phyloP scores from a whole-genome alignment of 495 filamentous ascomycete species.

The Evansstolkia leycettana region DNA sequence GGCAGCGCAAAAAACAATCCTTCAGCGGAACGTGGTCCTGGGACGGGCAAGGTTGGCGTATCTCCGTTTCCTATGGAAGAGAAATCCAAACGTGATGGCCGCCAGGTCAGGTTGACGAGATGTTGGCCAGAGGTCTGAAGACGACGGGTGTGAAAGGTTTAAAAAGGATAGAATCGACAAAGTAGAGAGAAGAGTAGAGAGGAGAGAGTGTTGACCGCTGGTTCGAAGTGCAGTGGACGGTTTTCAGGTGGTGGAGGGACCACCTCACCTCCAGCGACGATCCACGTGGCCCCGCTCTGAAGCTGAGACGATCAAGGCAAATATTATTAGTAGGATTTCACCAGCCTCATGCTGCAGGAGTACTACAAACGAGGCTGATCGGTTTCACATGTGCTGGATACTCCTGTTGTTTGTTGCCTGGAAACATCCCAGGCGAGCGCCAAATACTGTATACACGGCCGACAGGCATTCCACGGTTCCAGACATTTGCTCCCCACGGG shows the following conservation, averaged over 20 bases:
- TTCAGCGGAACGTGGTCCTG: background rate
- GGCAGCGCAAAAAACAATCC: slow-evolving; percentile 2
- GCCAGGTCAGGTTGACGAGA: background rate
- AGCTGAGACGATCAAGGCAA: background rate
- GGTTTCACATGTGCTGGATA: no score
- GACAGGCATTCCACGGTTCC: slow-evolving; percentile 24
- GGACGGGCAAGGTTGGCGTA: background rate
- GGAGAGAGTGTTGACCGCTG: slow-evolving; percentile 7
- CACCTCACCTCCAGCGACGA: slow-evolving; percentile 26
- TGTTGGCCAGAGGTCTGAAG: background rate
- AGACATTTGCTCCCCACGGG: slow-evolving; percentile 12
- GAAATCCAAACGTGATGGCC: background rate
- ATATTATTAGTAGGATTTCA: no score
- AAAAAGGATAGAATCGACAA: slow-evolving; percentile 2
- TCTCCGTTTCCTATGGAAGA: background rate
- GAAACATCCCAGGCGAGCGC: no score
- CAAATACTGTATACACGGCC: background rate
- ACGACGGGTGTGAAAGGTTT: background rate
- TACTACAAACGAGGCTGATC: no score
- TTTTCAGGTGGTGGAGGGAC: background rate
- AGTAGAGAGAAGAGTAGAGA: slow-evolving; percentile 1
- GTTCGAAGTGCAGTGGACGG: slow-evolving; percentile 1
- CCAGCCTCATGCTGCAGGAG: no score
- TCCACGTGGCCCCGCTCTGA: slow-evolving; percentile 30
- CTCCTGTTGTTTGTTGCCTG: no score